Percentiles rank a stretch among this genome's conserved stretches.
These are phyloP conservation scores for Uncinocarpus reesii DNA, from an alignment of 2,329 filamentous ascomycete genomes.

Conservation along the genomic window DNA sequence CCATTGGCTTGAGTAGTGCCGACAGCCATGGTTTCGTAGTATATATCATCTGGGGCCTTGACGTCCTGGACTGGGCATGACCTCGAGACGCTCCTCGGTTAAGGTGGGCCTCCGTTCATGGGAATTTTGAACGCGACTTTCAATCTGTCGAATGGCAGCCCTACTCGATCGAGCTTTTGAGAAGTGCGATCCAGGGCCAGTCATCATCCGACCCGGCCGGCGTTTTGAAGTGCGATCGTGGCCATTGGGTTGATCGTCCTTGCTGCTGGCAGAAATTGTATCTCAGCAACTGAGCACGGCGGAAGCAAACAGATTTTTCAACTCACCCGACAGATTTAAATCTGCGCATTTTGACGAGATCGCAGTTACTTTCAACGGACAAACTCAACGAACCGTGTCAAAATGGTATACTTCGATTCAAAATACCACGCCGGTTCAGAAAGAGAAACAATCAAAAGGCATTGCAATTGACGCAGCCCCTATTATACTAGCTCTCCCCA, in stretches of 20 bases:
- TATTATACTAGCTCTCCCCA: neutral
- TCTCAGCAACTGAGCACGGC: neutral
- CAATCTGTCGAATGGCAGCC: neutral
- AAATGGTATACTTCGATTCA: neutral
- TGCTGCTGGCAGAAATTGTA: conserved; percentile 1
- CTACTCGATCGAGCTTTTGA: conserved; percentile 2
- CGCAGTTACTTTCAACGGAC: neutral
- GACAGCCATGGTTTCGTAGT: conserved; percentile 4
- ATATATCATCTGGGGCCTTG: neutral
- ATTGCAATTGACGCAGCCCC: neutral
- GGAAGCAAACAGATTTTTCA: neutral
- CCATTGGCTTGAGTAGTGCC: conserved; percentile 6
- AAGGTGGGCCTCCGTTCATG: conserved; percentile 1
- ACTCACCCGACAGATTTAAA: conserved; percentile 7
- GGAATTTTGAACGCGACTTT: neutral
- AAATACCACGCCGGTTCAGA: neutral
- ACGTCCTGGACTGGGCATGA: neutral
- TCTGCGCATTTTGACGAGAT: conserved; percentile 3
- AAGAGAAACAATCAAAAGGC: neutral
- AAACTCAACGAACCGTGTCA: neutral
- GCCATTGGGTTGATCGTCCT: neutral
- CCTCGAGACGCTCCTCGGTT: neutral
- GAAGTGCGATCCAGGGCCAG: conserved; percentile 9
- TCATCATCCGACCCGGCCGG: neutral
- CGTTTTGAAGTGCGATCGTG: conserved; percentile 3